Evolutionary conservation across 441 rosid genomes (phyloP), one percentile per base, ranked within the genome.

Genomic region (Geranium incanum): DNA sequence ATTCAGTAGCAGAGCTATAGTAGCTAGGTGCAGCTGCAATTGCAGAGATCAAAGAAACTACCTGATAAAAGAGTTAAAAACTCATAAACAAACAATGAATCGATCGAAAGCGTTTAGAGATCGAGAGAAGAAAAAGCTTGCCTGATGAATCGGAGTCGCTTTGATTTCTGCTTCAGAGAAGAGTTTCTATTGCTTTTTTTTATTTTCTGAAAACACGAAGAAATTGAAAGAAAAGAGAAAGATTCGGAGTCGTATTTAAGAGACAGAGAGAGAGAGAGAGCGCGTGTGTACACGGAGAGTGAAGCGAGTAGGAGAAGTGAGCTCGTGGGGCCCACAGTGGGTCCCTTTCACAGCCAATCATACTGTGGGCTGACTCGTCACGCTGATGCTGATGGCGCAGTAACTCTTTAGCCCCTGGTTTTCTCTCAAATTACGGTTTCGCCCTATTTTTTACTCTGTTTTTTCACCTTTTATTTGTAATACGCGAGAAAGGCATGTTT

Each of bases 151-250:
- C 50, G 50, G 28, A 16, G 6, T 57, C 21, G 63, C 23, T 57
- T 12, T 52, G 16, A n/a, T 52, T 57, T 57, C 11, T 7, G 62
- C 18, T 55, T 55, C 19, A 1, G 28, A 4, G 28, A 5, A 57
- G 21, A 18, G 63, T 15, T 6, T 57, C 12, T 43, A 11, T 43
- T 43, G 21, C 21, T 21, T 21, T 52, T 55, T n/a, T 1, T 55
- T 55, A 15, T 43, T 7, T 52, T 39, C 60, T 13, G 63, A 57
- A 57, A 57, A n/a, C 18, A 19, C 23, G 63, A 57, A 43, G 50
- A 43, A 43, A 43, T 57, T 57, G 63, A 57, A 57, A 57, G 63
- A 57, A 6, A 57, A 57, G 28, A 57, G 63, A 57, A 57, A 57
- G 63, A 57, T 57, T 57, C 63, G 19, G 8, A 48, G 8, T n/a